Percentiles rank a stretch among this genome's conserved stretches.
Conservation (phyloP, 148 eudicot species). For the Chenopodium quinoa region DNA sequence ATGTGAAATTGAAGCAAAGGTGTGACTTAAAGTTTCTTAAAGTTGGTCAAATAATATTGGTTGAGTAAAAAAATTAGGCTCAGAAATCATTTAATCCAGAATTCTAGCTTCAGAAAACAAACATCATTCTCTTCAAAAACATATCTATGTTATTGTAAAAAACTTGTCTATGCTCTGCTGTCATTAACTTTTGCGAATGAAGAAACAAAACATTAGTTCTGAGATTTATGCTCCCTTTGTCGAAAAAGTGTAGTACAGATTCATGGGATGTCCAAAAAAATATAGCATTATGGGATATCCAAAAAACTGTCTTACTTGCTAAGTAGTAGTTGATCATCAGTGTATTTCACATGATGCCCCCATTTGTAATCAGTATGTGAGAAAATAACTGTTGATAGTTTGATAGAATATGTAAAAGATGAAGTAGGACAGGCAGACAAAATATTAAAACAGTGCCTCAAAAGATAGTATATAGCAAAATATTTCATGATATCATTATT, state of each 20-base stretch:
- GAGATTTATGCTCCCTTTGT: not conserved
- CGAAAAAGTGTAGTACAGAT: not conserved
- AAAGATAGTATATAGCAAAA: too few species aligned
- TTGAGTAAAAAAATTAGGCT: not conserved
- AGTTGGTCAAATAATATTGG: not conserved
- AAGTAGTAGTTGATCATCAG: not conserved
- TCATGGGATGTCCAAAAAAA: not conserved
- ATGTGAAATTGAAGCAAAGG: constrained; percentile 61
- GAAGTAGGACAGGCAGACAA: too few species aligned
- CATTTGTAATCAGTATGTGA: not conserved
- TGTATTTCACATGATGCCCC: not conserved
- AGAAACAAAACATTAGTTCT: not conserved
- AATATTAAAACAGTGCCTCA: too few species aligned
- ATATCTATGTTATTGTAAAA: not conserved
- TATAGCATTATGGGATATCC: not conserved
- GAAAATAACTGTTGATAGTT: too few species aligned
- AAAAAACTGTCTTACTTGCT: not conserved
- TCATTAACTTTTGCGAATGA: not conserved
- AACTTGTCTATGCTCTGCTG: not conserved
- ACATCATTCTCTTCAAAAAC: not conserved
- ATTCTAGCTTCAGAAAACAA: not conserved
- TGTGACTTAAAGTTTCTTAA: constrained; percentile 17
- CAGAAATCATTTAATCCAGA: not conserved
- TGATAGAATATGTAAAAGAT: too few species aligned
- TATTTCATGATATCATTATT: too few species aligned